Evolutionary conservation across 2,329 filamentous ascomycete genomes (phyloP).

Genomic region (Tolypocladium cylindrosporum): DNA sequence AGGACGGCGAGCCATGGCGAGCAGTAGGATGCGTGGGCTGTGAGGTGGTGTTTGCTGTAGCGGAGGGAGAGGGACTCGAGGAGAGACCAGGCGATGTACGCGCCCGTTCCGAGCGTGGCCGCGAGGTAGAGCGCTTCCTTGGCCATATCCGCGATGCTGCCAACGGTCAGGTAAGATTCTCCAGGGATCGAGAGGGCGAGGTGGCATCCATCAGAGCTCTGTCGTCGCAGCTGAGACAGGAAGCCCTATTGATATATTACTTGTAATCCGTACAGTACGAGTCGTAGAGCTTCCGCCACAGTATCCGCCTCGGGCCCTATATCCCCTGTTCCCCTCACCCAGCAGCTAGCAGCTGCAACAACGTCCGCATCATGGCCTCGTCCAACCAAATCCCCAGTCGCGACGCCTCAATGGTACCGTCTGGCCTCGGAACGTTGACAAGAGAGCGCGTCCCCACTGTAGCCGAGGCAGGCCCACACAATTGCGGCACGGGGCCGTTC

Average conservation of each 20-base stretch:
- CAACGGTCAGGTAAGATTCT: not conserved
- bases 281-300: not conserved
- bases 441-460: not conserved
- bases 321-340: not conserved
- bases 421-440: not conserved
- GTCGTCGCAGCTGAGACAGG: not conserved
- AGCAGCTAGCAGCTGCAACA: not conserved
- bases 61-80: constrained; percentile 1
- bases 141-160: not conserved
- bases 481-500: not conserved
- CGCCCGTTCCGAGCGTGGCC: constrained; percentile 1
- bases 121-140: constrained; percentile 2
- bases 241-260: not conserved
- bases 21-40: constrained; percentile 2
- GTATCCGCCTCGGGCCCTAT: too few species aligned
- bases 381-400: not conserved
- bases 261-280: too few species aligned
- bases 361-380: too few species aligned
- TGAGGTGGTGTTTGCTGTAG: constrained; percentile 1
- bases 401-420: not conserved
- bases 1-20: constrained; percentile 8
- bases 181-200: not conserved
- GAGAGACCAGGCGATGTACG: constrained; percentile 4
- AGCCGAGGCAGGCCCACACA: not conserved
- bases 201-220: not conserved